Conservation (phyloP, 108 stramenopile genomes). For the Skeletonema marinoi region DNA sequence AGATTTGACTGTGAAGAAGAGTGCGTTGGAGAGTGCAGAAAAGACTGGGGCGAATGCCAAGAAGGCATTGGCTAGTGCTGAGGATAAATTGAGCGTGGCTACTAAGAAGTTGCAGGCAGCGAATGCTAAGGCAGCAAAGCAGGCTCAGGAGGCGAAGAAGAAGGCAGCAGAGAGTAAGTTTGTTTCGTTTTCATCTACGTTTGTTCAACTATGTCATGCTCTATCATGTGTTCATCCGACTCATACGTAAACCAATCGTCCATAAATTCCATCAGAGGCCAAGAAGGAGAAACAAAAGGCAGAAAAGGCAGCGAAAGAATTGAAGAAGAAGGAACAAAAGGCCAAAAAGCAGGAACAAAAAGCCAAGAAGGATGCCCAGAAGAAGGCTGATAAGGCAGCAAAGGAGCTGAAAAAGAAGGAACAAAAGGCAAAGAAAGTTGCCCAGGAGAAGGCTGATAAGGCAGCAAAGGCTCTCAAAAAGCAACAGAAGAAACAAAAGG, state of each 20-base stretch:
- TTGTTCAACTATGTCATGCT: not conserved
- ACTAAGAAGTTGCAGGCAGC: not conserved
- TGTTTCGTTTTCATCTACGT: not conserved
- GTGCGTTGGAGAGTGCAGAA: not conserved
- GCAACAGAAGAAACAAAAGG: constrained; percentile 2
- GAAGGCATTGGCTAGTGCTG: not conserved
- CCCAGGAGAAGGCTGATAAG: not conserved
- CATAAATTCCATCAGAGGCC: not conserved
- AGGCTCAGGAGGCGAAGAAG: not conserved
- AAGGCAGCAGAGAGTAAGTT: constrained; percentile 1
- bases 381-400: not conserved
- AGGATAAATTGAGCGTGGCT: not conserved
- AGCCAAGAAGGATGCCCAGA: not conserved
- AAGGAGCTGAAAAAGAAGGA: not conserved
- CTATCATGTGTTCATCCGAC: not conserved
- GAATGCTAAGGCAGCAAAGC: not conserved
- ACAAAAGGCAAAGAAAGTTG: not conserved
- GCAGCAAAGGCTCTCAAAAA: not conserved
- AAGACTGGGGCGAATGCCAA: not conserved
- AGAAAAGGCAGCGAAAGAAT: not conserved
- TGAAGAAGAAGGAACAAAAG: not conserved
- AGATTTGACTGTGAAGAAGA: constrained; percentile 2
- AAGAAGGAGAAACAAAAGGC: constrained; percentile 1
- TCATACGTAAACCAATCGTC: not conserved
- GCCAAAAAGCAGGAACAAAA: not conserved